Percentiles rank a stretch among this genome's conserved stretches.
These are phyloP conservation scores for Wickerhamomyces sp. DNA, from an alignment of 1,139 yeast genomes.

Conservation along the genomic window DNA sequence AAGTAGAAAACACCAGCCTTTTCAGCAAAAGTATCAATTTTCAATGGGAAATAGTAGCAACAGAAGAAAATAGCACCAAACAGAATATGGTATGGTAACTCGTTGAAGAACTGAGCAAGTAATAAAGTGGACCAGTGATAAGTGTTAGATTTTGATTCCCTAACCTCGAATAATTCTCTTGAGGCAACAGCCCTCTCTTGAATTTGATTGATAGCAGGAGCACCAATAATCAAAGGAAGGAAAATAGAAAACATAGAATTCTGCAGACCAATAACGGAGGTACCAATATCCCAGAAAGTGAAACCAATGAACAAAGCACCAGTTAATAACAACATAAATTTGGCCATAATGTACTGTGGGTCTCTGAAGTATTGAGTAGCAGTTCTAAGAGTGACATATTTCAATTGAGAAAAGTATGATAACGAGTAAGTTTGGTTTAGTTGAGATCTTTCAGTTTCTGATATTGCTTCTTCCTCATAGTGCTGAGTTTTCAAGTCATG, in stretches of 20 bases:
- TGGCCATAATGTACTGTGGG: conserved; percentile 35
- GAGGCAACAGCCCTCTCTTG: conserved; percentile 48
- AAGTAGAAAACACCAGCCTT: conserved; percentile 55
- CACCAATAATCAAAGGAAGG: conserved; percentile 41
- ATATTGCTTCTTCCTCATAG: conserved; percentile 11
- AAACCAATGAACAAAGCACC: conserved; percentile 53
- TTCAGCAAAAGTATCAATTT: conserved; percentile 40
- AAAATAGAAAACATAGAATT: conserved; percentile 48
- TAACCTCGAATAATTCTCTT: conserved; percentile 50
- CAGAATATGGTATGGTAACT: conserved; percentile 51
- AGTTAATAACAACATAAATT: conserved; percentile 30
- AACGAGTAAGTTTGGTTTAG: conserved; percentile 28
- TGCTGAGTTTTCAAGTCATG: conserved; percentile 15
- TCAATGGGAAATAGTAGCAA: conserved; percentile 55
- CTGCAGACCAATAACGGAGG: conserved; percentile 46
- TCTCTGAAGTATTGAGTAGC: conserved; percentile 37
- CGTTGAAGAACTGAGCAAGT: conserved; percentile 42
- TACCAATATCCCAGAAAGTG: conserved; percentile 48
- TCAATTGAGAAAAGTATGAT: conserved; percentile 30
- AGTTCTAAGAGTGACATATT: conserved; percentile 28
- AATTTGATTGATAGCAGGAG: conserved; percentile 51
- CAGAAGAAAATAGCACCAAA: conserved; percentile 50
- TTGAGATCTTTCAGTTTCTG: conserved; percentile 25
- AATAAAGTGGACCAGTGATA: conserved; percentile 56
- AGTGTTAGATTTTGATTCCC: conserved; percentile 56